Conservation (phyloP, 441 rosid species). For the Gossypium trilobum region DNA sequence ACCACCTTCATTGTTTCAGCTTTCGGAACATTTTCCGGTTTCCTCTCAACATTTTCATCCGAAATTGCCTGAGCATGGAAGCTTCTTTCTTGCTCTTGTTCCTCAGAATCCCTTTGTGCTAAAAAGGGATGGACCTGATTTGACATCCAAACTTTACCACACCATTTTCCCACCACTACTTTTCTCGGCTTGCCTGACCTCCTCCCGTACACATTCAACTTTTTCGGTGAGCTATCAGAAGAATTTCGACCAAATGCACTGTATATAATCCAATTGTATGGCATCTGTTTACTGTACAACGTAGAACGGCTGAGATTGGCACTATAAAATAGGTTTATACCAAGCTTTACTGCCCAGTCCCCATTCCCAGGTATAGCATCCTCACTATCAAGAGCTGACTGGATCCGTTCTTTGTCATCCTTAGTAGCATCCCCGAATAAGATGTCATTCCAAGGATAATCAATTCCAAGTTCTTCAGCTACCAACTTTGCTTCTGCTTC, state of each 20-base stretch:
- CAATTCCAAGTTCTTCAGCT: conserved; percentile 68
- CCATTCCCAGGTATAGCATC: conserved; percentile 72
- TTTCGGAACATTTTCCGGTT: conserved; percentile 25
- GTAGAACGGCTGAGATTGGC: conserved; percentile 72
- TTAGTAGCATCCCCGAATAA: conserved; percentile 48
- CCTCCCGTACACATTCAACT: conserved; percentile 38
- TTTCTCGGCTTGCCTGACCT: conserved; percentile 58
- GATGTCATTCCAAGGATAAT: conserved; percentile 47
- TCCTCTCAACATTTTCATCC: conserved; percentile 47
- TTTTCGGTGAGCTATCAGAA: conserved; percentile 43
- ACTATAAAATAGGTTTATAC: conserved; percentile 82
- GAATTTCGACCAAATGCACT: conserved; percentile 74
- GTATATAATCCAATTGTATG: conserved; percentile 80
- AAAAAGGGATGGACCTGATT: conserved; percentile 86
- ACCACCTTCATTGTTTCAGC: conserved; percentile 29
- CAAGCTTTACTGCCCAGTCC: conserved; percentile 93
- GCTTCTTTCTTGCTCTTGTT: conserved; percentile 45
- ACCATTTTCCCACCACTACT: conserved; percentile 93
- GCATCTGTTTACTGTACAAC: conserved; percentile 94
- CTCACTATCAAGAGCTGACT: conserved; percentile 62
- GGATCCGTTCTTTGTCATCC: conserved; percentile 71
- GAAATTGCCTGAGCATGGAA: conserved; percentile 22
- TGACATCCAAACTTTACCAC: conserved; percentile 99
- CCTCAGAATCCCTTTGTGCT: conserved; percentile 41
- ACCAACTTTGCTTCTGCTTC: conserved; percentile 74